These are phyloP conservation scores for Penicillium palitans DNA, from an alignment of 2,329 filamentous ascomycete species.

Conservation along the genomic window DNA sequence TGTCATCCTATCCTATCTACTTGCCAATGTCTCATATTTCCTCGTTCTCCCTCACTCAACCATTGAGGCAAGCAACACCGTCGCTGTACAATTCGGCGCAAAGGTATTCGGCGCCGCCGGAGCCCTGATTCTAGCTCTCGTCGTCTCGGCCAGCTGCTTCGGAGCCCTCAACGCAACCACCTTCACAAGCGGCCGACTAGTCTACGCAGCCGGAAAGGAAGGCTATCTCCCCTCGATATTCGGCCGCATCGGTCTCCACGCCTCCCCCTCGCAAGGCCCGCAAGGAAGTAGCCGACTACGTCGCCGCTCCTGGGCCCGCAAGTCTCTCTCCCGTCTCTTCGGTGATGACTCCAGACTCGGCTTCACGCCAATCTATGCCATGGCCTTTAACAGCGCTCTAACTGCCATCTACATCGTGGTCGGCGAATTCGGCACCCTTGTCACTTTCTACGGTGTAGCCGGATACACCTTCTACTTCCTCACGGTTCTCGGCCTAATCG, in stretches of 20 bases:
- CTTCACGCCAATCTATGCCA: slow-evolving; percentile 90
- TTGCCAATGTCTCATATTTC: slow-evolving; percentile 93
- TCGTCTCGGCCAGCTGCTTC: slow-evolving; percentile 89
- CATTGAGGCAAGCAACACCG: slow-evolving; percentile 86
- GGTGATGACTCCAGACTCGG: slow-evolving; percentile 80
- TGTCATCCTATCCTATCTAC: slow-evolving; percentile 84
- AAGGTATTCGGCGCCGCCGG: slow-evolving; percentile 86
- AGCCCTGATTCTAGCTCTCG: slow-evolving; percentile 78
- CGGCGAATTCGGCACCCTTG: slow-evolving; percentile 85
- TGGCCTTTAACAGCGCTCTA: slow-evolving; percentile 74
- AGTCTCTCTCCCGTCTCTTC: slow-evolving; percentile 61
- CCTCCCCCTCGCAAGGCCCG: slow-evolving; percentile 25
- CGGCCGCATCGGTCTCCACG: slow-evolving; percentile 72
- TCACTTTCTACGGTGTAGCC: slow-evolving; percentile 97
- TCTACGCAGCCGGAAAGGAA: slow-evolving; percentile 94
- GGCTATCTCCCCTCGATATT: slow-evolving; percentile 86
- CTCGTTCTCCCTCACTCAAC: slow-evolving; percentile 79
- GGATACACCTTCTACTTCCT: slow-evolving; percentile 98
- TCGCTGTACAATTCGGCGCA: slow-evolving; percentile 90
- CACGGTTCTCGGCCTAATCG: slow-evolving; percentile 88
- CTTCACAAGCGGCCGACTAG: slow-evolving; percentile 87
- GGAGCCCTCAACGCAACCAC: slow-evolving; percentile 91
- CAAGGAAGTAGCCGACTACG: slow-evolving; percentile 41
- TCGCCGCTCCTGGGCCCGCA: slow-evolving; percentile 57
- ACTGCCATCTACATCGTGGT: slow-evolving; percentile 77